These are phyloP conservation scores for Colletotrichum horii DNA, from an alignment of 2,329 filamentous ascomycete genomes.

Conservation along the genomic window DNA sequence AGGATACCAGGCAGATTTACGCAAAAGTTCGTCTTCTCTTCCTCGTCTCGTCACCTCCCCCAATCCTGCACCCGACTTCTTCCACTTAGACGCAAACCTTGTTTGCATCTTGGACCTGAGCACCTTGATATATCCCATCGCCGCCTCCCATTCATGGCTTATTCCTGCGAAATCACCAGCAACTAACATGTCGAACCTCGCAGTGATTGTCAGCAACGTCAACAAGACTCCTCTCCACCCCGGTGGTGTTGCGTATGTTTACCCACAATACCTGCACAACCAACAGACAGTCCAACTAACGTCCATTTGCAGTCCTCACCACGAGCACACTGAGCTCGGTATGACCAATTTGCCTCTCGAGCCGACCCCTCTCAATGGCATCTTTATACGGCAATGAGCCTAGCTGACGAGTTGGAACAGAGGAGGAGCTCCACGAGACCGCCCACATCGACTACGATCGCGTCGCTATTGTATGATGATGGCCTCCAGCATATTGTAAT, in stretches of 20 bases:
- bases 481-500: background rate
- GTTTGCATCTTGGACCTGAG: conserved; percentile 8
- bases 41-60: background rate
- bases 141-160: background rate
- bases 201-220: conserved; percentile 66
- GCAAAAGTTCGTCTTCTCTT: conserved; percentile 43
- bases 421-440: conserved; percentile 93
- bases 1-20: conserved; percentile 38
- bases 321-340: conserved; percentile 92
- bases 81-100: background rate
- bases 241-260: conserved; percentile 81
- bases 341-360: conserved; percentile 28
- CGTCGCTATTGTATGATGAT: conserved; percentile 80
- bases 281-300: background rate
- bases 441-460: conserved; percentile 99
- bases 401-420: conserved; percentile 32
- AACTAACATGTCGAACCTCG: conserved; percentile 14
- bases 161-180: background rate
- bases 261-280: background rate
- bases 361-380: background rate
- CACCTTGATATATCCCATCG: background rate
- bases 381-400: background rate
- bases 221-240: conserved; percentile 96
- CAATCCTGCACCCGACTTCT: background rate
- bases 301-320: conserved; percentile 67